Percentiles rank a stretch among this genome's conserved stretches.
Conservation (phyloP, 2,329 filamentous ascomycete genomes). For the Graphium sp. region DNA sequence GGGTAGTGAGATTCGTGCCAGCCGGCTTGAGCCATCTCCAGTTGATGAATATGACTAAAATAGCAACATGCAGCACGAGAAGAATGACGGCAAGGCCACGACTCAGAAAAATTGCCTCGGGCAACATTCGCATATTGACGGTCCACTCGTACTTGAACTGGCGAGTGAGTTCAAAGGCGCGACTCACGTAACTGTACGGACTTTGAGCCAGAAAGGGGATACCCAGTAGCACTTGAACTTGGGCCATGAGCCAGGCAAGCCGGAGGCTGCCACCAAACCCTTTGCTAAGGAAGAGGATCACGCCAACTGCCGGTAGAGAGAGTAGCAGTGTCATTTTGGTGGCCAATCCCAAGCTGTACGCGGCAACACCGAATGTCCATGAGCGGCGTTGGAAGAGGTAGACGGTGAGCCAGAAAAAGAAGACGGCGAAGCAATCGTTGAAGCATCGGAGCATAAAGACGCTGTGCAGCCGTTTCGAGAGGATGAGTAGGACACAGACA, state of each 20-base stretch:
- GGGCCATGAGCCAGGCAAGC: slow-evolving; percentile 53
- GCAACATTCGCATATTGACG: slow-evolving; percentile 95
- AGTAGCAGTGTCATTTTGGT: slow-evolving; percentile 90
- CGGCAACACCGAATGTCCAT: slow-evolving; percentile 57
- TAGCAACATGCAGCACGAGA: slow-evolving; percentile 43
- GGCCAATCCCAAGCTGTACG: slow-evolving; percentile 68
- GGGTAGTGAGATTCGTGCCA: slow-evolving; percentile 34
- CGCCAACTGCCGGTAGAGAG: slow-evolving; percentile 61
- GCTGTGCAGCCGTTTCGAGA: slow-evolving; percentile 87
- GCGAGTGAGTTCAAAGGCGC: slow-evolving; percentile 81
- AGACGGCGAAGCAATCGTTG: slow-evolving; percentile 81
- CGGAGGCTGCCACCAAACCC: slow-evolving; percentile 50
- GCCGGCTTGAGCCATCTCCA: slow-evolving; percentile 60
- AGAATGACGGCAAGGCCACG: slow-evolving; percentile 50
- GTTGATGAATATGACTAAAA: slow-evolving; percentile 50
- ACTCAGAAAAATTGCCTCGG: slow-evolving; percentile 62
- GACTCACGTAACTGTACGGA: slow-evolving; percentile 53
- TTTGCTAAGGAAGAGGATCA: slow-evolving; percentile 57
- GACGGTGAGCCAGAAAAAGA: slow-evolving; percentile 73
- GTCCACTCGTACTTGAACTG: slow-evolving; percentile 97
- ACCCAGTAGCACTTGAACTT: slow-evolving; percentile 56
- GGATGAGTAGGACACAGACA: slow-evolving; percentile 65
- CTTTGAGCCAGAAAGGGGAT: slow-evolving; percentile 54
- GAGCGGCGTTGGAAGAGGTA: slow-evolving; percentile 56
- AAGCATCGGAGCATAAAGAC: slow-evolving; percentile 87